A percentile compares a stretch with the other conserved stretches of the same genome.
phyloP scores from a whole-genome alignment of 106 monocot species.

The Agapanthus africanus region DNA sequence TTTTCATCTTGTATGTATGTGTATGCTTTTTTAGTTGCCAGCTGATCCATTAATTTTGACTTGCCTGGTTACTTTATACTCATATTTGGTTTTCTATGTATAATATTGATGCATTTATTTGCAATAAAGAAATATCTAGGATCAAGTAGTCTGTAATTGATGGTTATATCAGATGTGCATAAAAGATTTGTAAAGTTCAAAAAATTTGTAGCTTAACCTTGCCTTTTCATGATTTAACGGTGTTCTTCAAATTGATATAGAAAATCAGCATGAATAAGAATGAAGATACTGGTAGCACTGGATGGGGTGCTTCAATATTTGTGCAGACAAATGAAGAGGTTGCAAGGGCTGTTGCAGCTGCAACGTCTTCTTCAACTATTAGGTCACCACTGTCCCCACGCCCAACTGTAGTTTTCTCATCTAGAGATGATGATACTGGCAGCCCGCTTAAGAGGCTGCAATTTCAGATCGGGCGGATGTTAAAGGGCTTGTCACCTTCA shows the following conservation, averaged over 20 bases:
- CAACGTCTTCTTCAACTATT: slow-evolving; percentile 49
- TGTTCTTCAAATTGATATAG: neutral
- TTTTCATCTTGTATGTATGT: neutral
- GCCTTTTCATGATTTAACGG: slow-evolving; percentile 6
- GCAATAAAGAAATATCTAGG: neutral
- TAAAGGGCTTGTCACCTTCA: slow-evolving; percentile 72
- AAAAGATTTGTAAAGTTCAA: neutral
- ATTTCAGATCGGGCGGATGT: slow-evolving; percentile 47
- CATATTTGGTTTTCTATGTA: neutral
- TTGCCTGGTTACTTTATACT: neutral
- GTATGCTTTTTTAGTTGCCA: neutral
- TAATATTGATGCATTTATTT: neutral
- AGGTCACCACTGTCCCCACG: slow-evolving; percentile 28
- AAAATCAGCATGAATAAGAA: slow-evolving; percentile 46
- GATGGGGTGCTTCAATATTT: slow-evolving; percentile 43
- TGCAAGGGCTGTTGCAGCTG: slow-evolving; percentile 45
- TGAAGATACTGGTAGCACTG: slow-evolving; percentile 56
- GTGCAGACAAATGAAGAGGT: slow-evolving; percentile 73
- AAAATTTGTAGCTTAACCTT: neutral
- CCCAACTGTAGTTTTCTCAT: slow-evolving; percentile 72
- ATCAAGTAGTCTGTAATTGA: neutral
- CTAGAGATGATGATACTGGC: slow-evolving; percentile 50
- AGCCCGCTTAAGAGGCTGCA: slow-evolving; percentile 80
- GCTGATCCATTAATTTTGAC: neutral
- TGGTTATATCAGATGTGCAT: neutral